Conservation (phyloP, 2,329 filamentous ascomycete genomes). For the Thermoascus crustaceus region DNA sequence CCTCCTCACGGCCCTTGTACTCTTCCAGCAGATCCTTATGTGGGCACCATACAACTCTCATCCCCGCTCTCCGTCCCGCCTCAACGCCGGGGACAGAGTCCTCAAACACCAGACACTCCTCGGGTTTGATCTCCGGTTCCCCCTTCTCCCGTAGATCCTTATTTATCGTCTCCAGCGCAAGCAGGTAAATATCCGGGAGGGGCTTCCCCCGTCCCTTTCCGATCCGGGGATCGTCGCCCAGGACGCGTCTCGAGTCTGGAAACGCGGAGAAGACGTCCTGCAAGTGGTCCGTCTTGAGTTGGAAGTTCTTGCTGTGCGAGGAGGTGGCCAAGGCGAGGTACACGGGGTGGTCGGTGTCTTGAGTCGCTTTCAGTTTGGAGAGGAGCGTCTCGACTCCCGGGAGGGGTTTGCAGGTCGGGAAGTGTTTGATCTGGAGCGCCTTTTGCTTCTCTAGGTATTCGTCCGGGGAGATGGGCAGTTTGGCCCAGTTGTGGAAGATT, state of each 20-base stretch:
- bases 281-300: constrained; percentile 61
- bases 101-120: constrained; percentile 93
- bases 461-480: constrained; percentile 66
- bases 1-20: constrained; percentile 65
- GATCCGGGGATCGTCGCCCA: constrained; percentile 80
- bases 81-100: constrained; percentile 92
- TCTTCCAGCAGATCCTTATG: constrained; percentile 70
- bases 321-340: constrained; percentile 84
- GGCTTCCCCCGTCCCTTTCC: constrained; percentile 79
- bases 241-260: constrained; percentile 59
- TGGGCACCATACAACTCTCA: constrained; percentile 90
- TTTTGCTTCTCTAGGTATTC: constrained; percentile 56
- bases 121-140: constrained; percentile 58
- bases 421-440: constrained; percentile 61
- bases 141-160: constrained; percentile 52
- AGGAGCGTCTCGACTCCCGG: constrained; percentile 70
- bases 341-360: constrained; percentile 40
- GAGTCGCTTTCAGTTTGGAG: constrained; percentile 23
- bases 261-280: constrained; percentile 51
- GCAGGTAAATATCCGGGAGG: constrained; percentile 84
- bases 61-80: constrained; percentile 79
- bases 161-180: constrained; percentile 82
- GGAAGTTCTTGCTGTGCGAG: constrained; percentile 62
- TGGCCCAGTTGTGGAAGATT: constrained; percentile 72
- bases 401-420: constrained; percentile 66